Conservation (phyloP, 169 alveolate genomes). For the Plasmodium cynomolgi region DNA sequence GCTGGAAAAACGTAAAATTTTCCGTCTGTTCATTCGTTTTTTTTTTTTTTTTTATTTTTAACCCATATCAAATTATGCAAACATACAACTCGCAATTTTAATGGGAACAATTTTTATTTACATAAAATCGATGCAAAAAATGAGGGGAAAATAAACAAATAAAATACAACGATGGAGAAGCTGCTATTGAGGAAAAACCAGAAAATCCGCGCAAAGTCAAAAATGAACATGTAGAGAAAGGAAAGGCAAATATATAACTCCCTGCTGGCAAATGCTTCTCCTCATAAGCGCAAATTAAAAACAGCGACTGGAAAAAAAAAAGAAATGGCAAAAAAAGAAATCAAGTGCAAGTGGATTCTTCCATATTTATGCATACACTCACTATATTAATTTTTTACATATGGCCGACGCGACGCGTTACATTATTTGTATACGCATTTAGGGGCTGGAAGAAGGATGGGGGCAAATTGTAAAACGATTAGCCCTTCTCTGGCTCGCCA, state of each 20-base stretch:
- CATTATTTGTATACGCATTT: background rate
- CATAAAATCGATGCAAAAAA: background rate
- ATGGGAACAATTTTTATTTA: background rate
- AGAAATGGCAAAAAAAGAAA: background rate
- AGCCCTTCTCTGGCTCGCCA: background rate
- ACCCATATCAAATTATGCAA: background rate
- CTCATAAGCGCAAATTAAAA: background rate
- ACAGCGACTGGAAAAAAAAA: background rate
- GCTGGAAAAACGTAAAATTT: background rate
- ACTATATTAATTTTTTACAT: background rate
- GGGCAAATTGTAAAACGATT: background rate
- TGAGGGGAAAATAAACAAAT: background rate
- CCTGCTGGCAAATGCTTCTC: background rate
- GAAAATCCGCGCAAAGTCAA: background rate
- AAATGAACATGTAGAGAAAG: background rate
- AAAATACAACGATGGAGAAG: background rate
- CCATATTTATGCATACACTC: background rate
- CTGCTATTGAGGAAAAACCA: background rate
- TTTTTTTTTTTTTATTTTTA: background rate
- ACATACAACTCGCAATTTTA: background rate
- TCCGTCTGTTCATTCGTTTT: background rate
- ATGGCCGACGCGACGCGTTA: background rate
- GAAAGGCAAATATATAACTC: background rate
- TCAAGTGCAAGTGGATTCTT: background rate
- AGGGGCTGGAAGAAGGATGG: background rate